Conservation (phyloP, 129 eudicot genomes). For the Flaveria ramosissima region DNA sequence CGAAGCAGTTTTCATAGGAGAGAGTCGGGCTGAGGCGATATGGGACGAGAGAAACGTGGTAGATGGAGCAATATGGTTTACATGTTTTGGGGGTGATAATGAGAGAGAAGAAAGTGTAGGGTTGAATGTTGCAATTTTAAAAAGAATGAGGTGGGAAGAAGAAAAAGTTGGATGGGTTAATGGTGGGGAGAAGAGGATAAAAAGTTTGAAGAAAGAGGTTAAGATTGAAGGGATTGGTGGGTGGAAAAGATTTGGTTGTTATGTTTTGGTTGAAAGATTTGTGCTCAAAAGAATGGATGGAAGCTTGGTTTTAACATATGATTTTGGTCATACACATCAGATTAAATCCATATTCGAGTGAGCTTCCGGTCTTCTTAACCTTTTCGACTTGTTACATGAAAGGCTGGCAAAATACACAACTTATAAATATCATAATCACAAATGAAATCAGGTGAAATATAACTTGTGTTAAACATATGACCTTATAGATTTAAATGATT, state of each 20-base stretch:
- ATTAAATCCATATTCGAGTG: constrained; percentile 50
- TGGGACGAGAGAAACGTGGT: constrained; percentile 40
- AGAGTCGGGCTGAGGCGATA: constrained; percentile 43
- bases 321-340: constrained; percentile 51
- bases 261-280: constrained; percentile 81
- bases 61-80: constrained; percentile 38
- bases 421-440: too few relatives aligned
- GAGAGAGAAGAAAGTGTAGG: constrained; percentile 47
- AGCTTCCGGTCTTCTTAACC: too few relatives aligned
- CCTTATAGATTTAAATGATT: not conserved
- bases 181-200: constrained; percentile 38
- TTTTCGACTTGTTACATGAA: too few relatives aligned
- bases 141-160: constrained; percentile 67
- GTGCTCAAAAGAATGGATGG: constrained; percentile 72
- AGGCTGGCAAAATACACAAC: too few relatives aligned
- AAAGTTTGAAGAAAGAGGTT: constrained; percentile 42
- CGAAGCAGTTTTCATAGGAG: constrained; percentile 45
- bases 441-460: too few relatives aligned
- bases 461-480: too few relatives aligned
- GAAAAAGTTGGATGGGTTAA: constrained; percentile 69
- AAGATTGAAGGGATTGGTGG: constrained; percentile 39
- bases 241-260: constrained; percentile 61
- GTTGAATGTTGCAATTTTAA: constrained; percentile 39
- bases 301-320: constrained; percentile 58
- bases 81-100: not conserved